A percentile compares a stretch with the other conserved stretches of the same genome.
Conservation (phyloP, 345 rosid species). For the Moricandia arvensis region DNA sequence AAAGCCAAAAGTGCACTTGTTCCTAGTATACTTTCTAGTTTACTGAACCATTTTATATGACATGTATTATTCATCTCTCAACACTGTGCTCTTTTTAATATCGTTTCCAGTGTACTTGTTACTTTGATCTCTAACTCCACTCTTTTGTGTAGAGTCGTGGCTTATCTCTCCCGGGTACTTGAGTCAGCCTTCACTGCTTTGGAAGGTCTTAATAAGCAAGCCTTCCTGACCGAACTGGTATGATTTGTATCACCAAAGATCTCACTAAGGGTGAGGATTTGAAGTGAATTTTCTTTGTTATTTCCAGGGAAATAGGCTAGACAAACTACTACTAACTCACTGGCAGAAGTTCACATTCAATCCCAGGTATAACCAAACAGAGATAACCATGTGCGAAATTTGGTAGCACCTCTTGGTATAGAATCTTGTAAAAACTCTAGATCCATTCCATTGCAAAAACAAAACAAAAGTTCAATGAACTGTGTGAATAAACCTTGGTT, state of each 20-base stretch:
- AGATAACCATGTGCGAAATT: background rate
- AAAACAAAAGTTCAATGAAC: background rate
- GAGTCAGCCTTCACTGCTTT: constrained; percentile 93
- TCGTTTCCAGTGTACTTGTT: background rate
- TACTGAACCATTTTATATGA: background rate
- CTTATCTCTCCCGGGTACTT: constrained; percentile 94
- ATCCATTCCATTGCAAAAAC: background rate
- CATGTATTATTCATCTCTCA: background rate
- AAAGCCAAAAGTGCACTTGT: constrained; percentile 4
- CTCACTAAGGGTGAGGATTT: constrained; percentile 11
- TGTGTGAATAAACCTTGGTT: constrained; percentile 8
- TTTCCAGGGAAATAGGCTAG: constrained; percentile 76
- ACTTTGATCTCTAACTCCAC: constrained; percentile 9
- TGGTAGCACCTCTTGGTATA: constrained; percentile 1
- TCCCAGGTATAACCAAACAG: constrained; percentile 59
- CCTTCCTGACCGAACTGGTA: constrained; percentile 96
- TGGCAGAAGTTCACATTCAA: constrained; percentile 97
- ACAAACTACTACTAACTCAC: constrained; percentile 83
- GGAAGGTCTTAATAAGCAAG: constrained; percentile 98
- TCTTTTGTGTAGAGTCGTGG: constrained; percentile 68
- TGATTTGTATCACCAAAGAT: constrained; percentile 26
- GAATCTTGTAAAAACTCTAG: background rate
- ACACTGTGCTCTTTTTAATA: background rate
- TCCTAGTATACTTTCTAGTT: constrained; percentile 11
- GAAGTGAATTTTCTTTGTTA: background rate